phyloP scores from a whole-genome alignment of 257 asterid genomes.

The Solanum gracilifrons region DNA sequence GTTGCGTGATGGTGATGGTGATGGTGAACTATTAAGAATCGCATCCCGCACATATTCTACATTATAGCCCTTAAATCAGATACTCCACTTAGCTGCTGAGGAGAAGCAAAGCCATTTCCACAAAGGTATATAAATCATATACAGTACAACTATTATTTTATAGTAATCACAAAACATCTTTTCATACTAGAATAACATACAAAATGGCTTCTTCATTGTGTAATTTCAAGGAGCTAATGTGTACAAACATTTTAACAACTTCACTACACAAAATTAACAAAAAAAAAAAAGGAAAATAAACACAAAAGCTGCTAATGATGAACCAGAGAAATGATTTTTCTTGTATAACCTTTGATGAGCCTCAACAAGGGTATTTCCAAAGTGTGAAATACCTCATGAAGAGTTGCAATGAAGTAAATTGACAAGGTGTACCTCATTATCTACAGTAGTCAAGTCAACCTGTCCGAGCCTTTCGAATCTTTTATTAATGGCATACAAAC shows the following conservation, averaged over 20 bases:
- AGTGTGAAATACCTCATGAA: neutral
- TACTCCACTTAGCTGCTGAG: neutral
- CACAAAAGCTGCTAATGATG: neutral
- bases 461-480: neutral
- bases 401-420: neutral
- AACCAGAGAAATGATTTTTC: neutral
- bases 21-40: too few species aligned
- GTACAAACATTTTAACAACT: neutral
- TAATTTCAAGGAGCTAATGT: neutral
- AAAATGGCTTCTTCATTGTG: neutral
- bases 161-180: neutral
- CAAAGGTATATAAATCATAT: neutral
- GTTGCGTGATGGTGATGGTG: too few species aligned
- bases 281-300: neutral
- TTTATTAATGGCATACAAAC: neutral
- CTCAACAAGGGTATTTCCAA: neutral
- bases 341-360: neutral
- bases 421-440: neutral
- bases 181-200: neutral
- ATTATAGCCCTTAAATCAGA: neutral
- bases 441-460: neutral
- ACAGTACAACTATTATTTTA: neutral
- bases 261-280: neutral
- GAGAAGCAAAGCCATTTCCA: neutral
- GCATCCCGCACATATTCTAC: too few species aligned